Evolutionary conservation across 257 asterid genomes (phyloP).

Genomic region (Solanum tacnaense): DNA sequence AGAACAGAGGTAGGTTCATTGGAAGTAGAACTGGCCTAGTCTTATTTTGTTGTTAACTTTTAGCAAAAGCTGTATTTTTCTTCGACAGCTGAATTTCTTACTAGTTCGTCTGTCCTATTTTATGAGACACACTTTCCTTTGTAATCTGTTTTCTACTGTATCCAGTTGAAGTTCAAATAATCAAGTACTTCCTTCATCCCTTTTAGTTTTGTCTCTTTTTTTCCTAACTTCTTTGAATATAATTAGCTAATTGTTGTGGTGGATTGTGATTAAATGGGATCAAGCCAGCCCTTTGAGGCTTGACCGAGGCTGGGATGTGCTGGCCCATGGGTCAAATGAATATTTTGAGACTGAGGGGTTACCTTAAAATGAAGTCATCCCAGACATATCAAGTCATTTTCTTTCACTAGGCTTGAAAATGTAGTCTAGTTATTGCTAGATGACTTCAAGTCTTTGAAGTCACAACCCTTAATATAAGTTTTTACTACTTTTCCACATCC

Average conservation of each 20-base stretch:
- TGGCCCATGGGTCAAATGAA: neutral
- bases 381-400: neutral
- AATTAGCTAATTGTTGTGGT: accelerated
- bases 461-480: neutral
- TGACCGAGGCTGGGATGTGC: neutral
- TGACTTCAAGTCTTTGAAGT: neutral
- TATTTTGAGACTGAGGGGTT: no score
- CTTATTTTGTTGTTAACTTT: neutral
- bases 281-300: neutral
- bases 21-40: neutral
- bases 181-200: no score
- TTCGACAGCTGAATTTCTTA: no score
- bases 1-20: neutral
- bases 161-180: no score
- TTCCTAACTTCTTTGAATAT: accelerated
- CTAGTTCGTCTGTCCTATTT: no score
- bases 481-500: neutral
- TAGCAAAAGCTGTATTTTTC: no score
- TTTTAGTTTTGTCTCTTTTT: no score
- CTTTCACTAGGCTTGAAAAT: neutral
- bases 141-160: no score
- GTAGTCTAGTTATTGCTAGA: neutral
- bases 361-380: neutral
- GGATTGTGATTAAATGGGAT: neutral
- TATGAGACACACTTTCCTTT: no score